These are phyloP conservation scores for Guyanaporus albipodus DNA, from an alignment of 768 basidiomycete species.

Conservation along the genomic window DNA sequence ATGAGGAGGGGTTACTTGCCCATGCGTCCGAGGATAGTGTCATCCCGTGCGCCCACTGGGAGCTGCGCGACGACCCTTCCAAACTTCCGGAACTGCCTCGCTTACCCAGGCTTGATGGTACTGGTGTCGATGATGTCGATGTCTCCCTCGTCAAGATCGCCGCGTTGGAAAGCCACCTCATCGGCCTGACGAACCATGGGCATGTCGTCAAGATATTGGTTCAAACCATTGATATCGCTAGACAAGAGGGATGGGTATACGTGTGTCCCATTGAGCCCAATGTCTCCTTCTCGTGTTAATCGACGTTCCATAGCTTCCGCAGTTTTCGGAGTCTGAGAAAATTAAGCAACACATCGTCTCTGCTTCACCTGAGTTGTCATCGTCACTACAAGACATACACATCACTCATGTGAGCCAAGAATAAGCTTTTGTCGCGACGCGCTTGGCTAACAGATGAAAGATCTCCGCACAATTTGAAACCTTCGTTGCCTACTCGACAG, in stretches of 20 bases:
- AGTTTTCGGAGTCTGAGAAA: conserved; percentile 61
- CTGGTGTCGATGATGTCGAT: conserved; percentile 24
- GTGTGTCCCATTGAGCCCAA: conserved; percentile 39
- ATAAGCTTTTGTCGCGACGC: not conserved
- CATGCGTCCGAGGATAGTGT: conserved; percentile 33
- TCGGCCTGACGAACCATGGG: conserved; percentile 78
- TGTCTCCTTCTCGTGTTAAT: not conserved
- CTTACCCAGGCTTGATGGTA: conserved; percentile 47
- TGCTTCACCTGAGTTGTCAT: conserved; percentile 31
- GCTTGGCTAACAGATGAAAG: conserved; percentile 34
- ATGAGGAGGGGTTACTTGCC: conserved; percentile 35
- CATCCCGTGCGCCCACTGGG: conserved; percentile 64
- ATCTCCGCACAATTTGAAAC: conserved; percentile 81
- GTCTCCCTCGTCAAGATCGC: conserved; percentile 75
- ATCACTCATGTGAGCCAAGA: conserved; percentile 70
- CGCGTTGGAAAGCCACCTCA: conserved; percentile 63
- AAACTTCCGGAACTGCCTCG: conserved; percentile 56
- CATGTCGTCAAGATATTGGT: conserved; percentile 68
- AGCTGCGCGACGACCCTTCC: conserved; percentile 49
- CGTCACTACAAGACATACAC: conserved; percentile 46
- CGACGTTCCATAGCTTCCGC: conserved; percentile 52
- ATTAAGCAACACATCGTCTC: conserved; percentile 47
- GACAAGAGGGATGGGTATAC: conserved; percentile 62
- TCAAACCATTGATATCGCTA: conserved; percentile 35
- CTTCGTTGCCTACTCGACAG: conserved; percentile 81